Evolutionary conservation across 2,329 filamentous ascomycete genomes (phyloP).

Genomic region (Arthrobotrys sphaeroides): DNA sequence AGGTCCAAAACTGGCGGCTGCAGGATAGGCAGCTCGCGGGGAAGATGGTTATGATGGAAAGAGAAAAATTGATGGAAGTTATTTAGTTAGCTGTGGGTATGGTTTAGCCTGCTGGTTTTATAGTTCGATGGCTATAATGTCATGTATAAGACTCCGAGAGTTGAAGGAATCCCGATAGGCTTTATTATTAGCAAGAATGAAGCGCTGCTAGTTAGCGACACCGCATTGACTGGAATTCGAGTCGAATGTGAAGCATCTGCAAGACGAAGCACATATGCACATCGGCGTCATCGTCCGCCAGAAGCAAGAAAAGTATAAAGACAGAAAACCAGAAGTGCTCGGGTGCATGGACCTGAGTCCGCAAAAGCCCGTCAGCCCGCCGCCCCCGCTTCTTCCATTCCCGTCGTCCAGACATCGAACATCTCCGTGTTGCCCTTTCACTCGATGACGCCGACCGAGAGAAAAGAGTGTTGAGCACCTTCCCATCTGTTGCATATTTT

Average conservation of each 20-base stretch:
- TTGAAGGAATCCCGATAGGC: no score
- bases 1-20: conserved; percentile 31
- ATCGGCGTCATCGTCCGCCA: no score
- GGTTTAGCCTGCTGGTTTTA: background rate
- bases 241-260: no score
- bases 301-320: no score
- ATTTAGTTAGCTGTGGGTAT: background rate
- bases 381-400: background rate
- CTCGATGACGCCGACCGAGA: background rate
- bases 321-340: background rate
- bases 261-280: no score
- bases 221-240: no score
- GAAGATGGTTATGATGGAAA: background rate
- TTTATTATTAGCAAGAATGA: no score
- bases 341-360: background rate
- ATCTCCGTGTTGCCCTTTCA: background rate
- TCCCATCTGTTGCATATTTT: background rate
- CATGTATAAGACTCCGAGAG: no score
- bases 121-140: background rate
- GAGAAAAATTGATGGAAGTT: background rate
- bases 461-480: background rate
- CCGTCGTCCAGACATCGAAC: conserved; percentile 7
- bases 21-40: background rate
- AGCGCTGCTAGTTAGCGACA: no score
- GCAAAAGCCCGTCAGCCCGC: background rate